Conservation (phyloP, 257 asterid genomes). For the Solanum peruvianum region DNA sequence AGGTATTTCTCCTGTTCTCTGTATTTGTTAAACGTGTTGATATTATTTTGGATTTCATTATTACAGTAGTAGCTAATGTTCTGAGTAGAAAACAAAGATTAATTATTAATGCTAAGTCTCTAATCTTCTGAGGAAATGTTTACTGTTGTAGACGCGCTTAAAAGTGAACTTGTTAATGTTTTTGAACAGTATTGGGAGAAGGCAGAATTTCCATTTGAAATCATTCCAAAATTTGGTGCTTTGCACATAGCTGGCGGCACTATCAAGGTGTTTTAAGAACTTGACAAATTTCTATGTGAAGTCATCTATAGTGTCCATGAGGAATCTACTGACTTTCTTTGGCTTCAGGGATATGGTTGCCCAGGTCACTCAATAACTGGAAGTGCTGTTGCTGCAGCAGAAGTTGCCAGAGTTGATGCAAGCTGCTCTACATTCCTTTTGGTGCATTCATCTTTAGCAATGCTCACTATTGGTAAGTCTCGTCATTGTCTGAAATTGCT, state of each 20-base stretch:
- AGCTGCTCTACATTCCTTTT: slow-evolving; percentile 82
- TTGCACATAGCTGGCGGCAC: slow-evolving; percentile 71
- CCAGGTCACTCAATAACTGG: slow-evolving; percentile 77
- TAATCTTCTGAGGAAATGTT: neutral
- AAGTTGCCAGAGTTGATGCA: slow-evolving; percentile 95
- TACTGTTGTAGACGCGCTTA: neutral
- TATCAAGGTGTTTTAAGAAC: slow-evolving; percentile 47
- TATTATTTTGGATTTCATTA: neutral
- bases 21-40: neutral
- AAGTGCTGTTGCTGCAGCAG: slow-evolving; percentile 67
- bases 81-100: neutral
- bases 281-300: neutral
- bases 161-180: neutral
- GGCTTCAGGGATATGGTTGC: slow-evolving; percentile 81
- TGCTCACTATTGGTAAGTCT: slow-evolving; percentile 76
- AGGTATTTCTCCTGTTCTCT: slow-evolving; percentile 20
- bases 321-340: slow-evolving; percentile 8
- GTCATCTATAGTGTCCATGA: neutral
- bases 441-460: slow-evolving; percentile 88
- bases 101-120: neutral
- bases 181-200: slow-evolving; percentile 87
- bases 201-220: slow-evolving; percentile 94
- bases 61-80: neutral
- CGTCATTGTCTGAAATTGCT: neutral
- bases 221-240: slow-evolving; percentile 78